Conservation (phyloP, 192 early-diverging fungal genomes). For the Backusella tarrabulga region DNA sequence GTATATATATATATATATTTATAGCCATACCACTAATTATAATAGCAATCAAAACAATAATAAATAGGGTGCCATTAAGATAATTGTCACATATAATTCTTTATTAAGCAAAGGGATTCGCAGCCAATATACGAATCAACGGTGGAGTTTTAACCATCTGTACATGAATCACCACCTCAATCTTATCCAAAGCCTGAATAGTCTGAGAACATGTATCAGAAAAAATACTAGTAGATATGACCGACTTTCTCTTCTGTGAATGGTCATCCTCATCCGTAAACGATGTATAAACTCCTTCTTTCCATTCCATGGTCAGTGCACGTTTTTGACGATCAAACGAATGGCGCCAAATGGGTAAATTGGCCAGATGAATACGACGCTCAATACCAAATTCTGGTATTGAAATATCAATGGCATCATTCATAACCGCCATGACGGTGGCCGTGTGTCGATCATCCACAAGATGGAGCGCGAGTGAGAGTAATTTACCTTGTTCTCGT, state of each 20-base stretch:
- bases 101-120: conserved; percentile 40
- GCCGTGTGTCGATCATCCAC: conserved; percentile 49
- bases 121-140: conserved; percentile 53
- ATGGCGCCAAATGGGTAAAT: conserved; percentile 43
- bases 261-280: conserved; percentile 20
- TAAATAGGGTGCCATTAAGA: no score
- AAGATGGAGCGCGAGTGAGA: conserved; percentile 68
- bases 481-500: conserved; percentile 61
- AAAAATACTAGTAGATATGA: conserved; percentile 21
- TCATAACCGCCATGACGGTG: conserved; percentile 61
- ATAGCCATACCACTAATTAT: neutral
- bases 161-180: conserved; percentile 46
- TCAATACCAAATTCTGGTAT: conserved; percentile 72
- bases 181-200: conserved; percentile 40
- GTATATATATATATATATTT: neutral
- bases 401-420: conserved; percentile 71
- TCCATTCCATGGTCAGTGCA: conserved; percentile 48
- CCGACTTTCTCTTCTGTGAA: conserved; percentile 14
- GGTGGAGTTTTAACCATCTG: conserved; percentile 51
- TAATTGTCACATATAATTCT: no score
- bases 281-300: conserved; percentile 33
- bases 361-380: conserved; percentile 56
- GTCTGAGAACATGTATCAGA: conserved; percentile 30
- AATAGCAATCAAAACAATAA: neutral
- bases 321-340: conserved; percentile 36